phyloP scores from a whole-genome alignment of 2,329 filamentous ascomycete genomes.

The Triangularia verruculosa region DNA sequence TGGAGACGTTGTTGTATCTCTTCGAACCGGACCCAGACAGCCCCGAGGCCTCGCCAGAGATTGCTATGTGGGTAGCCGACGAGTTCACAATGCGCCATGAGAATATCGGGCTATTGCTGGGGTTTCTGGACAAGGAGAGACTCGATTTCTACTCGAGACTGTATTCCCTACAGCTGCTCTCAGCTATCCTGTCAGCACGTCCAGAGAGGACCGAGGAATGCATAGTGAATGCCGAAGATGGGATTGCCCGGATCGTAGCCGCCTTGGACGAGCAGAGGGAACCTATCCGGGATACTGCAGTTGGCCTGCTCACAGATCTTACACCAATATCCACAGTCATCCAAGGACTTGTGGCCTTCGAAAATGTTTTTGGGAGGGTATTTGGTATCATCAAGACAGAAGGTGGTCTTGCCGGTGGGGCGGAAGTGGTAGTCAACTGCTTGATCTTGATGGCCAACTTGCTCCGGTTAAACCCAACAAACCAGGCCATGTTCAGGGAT shows the following conservation, averaged over 20 bases:
- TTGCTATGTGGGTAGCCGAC: conserved; percentile 92
- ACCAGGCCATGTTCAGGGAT: conserved; percentile 91
- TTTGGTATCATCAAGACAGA: conserved; percentile 81
- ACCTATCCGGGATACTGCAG: conserved; percentile 80
- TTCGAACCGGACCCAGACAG: conserved; percentile 72
- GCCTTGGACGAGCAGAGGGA: conserved; percentile 83
- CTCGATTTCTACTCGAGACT: conserved; percentile 86
- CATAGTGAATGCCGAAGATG: conserved; percentile 82
- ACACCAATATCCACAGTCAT: conserved; percentile 84
- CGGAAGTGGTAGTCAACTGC: conserved; percentile 87
- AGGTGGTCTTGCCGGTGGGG: conserved; percentile 77
- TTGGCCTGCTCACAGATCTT: conserved; percentile 82
- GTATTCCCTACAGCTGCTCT: conserved; percentile 85
- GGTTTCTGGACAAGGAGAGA: conserved; percentile 82
- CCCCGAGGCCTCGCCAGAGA: conserved; percentile 92
- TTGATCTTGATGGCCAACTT: conserved; percentile 88
- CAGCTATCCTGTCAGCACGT: conserved; percentile 78
- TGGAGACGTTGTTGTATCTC: conserved; percentile 93
- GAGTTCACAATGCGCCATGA: conserved; percentile 98
- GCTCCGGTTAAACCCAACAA: conserved; percentile 79
- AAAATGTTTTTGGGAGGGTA: conserved; percentile 85
- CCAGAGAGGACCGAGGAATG: conserved; percentile 94
- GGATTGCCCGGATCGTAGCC: conserved; percentile 80
- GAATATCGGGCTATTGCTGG: conserved; percentile 86
- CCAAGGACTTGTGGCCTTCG: conserved; percentile 93